Base-by-base conservation (phyloP, 805 yeast species). In the Candida vartiovaarae region DNA sequence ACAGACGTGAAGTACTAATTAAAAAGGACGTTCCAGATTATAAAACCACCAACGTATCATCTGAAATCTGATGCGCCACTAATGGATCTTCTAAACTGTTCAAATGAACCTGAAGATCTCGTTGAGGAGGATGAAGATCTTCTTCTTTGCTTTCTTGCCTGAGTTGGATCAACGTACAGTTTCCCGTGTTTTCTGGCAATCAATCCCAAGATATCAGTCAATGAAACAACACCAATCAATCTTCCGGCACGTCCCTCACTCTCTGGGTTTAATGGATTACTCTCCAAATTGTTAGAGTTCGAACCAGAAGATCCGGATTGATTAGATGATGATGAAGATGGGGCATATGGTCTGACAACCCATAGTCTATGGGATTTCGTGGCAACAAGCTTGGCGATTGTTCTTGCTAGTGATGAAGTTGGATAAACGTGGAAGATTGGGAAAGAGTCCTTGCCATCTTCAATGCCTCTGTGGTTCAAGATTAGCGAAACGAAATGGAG, bases 401-500 rank as follows among this genome's bases (percentile, higher is more conserved):
- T 88, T 62, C 96, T 76, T 31, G 88, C 95, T 40, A 93, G 71
- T 0, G 93, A 81, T 8, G 95, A 79, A 34, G 75, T 74, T 48
- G 79, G 77, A 49, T 86, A 82, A 26, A 91, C 96, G 62, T 91
- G 95, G 74, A 91, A 91, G 34, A 93, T 91, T 15, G 99, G 99
- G 72, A 84, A 91, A 35, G 95, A 88, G 67, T 91, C 99, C 64
- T 90, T 89, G 41, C 96, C 96, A 59, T 89, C 90, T 57, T 84
- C 95, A 30, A 91, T 72, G 23, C 99, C 99, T 59, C 96, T 81
- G 43, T 82, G 82, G 51, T 84, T 82, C 50, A 93, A 74, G 48
- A 90, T 89, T 49, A 89, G 83, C 10, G 95, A 80, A 45, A 91
- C 79, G 61, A 91, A 91, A 64, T 85, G 93, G 56, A 88, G 72